These are phyloP conservation scores for Cryphonectria japonica DNA, from an alignment of 2,329 filamentous ascomycete genomes.

Conservation along the genomic window DNA sequence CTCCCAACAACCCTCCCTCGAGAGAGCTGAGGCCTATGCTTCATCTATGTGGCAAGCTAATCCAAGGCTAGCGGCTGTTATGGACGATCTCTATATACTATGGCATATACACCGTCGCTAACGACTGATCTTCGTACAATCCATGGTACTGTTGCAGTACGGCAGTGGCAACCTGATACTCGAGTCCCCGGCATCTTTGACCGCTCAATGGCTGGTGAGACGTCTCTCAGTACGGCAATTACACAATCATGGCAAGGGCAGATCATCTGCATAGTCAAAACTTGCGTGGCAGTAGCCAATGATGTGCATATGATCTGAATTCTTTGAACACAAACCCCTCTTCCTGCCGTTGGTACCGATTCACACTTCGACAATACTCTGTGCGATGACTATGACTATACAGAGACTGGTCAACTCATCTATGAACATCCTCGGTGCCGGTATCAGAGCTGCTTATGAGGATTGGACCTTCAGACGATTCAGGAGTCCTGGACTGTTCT, in stretches of 20 bases:
- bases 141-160: neutral
- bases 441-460: neutral
- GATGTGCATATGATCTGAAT: neutral
- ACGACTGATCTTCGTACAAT: neutral
- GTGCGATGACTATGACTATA: too few species aligned
- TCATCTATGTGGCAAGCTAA: neutral
- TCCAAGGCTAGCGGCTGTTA: neutral
- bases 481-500: too few species aligned
- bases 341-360: neutral
- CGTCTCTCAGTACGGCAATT: neutral
- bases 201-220: neutral
- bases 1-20: neutral
- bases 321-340: neutral
- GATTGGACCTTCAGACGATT: neutral
- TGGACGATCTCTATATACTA: neutral
- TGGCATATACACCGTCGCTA: neutral
- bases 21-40: neutral
- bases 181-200: conserved; percentile 3
- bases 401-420: too few species aligned
- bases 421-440: neutral
- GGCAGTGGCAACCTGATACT: neutral
- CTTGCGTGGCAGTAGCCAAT: neutral
- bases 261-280: neutral
- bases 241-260: neutral
- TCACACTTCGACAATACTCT: neutral